Evolutionary conservation across 106 monocot species (phyloP).

Genomic region (Acorus calamus): DNA sequence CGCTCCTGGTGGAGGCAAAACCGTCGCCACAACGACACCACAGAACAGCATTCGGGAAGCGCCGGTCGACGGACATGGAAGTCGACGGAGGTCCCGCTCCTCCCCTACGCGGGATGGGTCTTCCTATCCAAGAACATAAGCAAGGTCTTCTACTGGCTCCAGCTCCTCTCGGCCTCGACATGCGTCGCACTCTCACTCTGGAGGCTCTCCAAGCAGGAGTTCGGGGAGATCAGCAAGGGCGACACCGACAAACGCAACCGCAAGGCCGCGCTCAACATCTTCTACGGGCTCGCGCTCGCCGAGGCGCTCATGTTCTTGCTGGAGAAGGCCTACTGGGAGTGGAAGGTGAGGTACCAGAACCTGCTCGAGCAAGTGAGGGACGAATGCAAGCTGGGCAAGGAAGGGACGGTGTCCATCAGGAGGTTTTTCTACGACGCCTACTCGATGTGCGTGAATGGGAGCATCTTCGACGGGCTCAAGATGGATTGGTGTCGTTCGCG

Average conservation of each 20-base stretch:
- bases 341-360: slow-evolving; percentile 36
- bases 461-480: slow-evolving; percentile 80
- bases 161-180: slow-evolving; percentile 50
- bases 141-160: slow-evolving; percentile 61
- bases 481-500: slow-evolving; percentile 82
- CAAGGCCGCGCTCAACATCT: slow-evolving; percentile 56
- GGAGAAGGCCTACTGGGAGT: slow-evolving; percentile 69
- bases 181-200: slow-evolving; percentile 58
- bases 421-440: slow-evolving; percentile 85
- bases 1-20: not conserved
- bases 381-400: slow-evolving; percentile 38
- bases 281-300: slow-evolving; percentile 65
- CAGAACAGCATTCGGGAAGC: not conserved
- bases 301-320: slow-evolving; percentile 64
- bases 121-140: slow-evolving; percentile 50
- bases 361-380: slow-evolving; percentile 42
- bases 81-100: slow-evolving; percentile 18
- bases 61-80: slow-evolving; percentile 14
- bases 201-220: slow-evolving; percentile 54
- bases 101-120: slow-evolving; percentile 35
- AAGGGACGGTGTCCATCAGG: slow-evolving; percentile 30
- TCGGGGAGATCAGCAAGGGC: slow-evolving; percentile 19
- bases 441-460: slow-evolving; percentile 58
- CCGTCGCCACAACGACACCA: not conserved
- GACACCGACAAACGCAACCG: slow-evolving; percentile 39